These are phyloP conservation scores for Dictyostelium purpureum DNA, from an alignment of 78 protist genomes.

Conservation along the genomic window DNA sequence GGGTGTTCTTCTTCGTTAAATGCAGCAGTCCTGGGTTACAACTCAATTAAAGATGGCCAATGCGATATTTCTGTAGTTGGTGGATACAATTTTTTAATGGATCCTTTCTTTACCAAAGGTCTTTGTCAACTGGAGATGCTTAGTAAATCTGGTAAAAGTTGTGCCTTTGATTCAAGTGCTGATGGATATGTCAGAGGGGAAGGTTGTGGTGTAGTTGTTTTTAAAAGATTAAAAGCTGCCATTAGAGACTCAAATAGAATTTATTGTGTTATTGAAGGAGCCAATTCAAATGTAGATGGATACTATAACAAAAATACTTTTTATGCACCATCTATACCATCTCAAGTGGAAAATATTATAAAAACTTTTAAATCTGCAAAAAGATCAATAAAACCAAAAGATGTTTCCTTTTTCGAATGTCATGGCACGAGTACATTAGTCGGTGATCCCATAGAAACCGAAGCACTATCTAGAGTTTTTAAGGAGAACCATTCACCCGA, in stretches of 20 bases:
- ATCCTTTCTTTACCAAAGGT: neutral
- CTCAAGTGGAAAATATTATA: conserved; percentile 6
- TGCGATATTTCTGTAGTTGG: conserved; percentile 83
- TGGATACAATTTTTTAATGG: conserved; percentile 78
- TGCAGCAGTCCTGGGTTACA: conserved; percentile 75
- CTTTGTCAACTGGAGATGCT: too few species aligned
- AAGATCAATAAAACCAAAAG: neutral
- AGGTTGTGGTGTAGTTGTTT: conserved; percentile 2
- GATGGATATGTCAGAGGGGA: conserved; percentile 37
- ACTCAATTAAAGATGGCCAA: conserved; percentile 50
- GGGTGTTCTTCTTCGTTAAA: conserved; percentile 90
- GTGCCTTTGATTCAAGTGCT: conserved; percentile 9
- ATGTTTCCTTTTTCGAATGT: conserved; percentile 5
- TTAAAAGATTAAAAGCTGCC: neutral
- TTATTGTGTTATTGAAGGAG: conserved; percentile 16
- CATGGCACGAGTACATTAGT: conserved; percentile 35
- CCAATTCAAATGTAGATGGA: conserved; percentile 7
- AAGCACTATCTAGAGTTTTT: conserved; percentile 15
- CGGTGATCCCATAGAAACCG: conserved; percentile 16
- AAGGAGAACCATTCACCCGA: neutral
- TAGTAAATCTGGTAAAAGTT: conserved; percentile 9
- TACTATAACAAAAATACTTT: neutral
- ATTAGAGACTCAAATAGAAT: neutral
- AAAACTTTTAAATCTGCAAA: neutral
- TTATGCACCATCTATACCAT: conserved; percentile 1